These are phyloP conservation scores for Canavalia gladiata DNA, from an alignment of 306 rosid genomes.

Conservation along the genomic window DNA sequence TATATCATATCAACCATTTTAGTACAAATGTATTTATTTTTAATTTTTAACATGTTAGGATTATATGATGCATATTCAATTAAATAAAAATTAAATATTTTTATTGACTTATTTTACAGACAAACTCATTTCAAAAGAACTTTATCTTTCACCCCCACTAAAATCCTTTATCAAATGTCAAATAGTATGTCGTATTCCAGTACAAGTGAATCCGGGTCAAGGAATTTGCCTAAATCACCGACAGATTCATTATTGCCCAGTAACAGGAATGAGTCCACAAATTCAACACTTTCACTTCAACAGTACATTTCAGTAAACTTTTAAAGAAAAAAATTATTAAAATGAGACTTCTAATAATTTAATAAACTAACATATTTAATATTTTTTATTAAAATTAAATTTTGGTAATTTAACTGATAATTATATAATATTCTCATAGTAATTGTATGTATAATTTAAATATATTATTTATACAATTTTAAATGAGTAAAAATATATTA, in stretches of 20 bases:
- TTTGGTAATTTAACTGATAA: too few relatives aligned
- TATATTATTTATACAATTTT: too few relatives aligned
- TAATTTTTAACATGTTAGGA: neutral
- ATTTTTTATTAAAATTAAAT: too few relatives aligned
- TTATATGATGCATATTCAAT: neutral
- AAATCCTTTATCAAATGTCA: neutral
- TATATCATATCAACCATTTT: neutral
- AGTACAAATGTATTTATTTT: neutral
- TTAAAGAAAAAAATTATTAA: too few relatives aligned
- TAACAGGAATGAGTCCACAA: neutral
- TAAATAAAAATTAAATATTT: neutral
- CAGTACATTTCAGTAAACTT: too few relatives aligned
- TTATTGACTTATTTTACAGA: neutral
- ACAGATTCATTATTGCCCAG: constrained; percentile 2
- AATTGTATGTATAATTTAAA: too few relatives aligned
- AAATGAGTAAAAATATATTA: too few relatives aligned
- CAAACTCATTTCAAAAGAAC: neutral
- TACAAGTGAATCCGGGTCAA: neutral
- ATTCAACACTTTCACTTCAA: too few relatives aligned
- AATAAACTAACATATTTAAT: too few relatives aligned
- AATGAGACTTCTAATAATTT: too few relatives aligned
- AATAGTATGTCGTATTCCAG: neutral
- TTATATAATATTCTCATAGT: too few relatives aligned
- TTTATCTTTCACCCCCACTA: neutral
- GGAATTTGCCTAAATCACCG: neutral